Evolutionary conservation across 768 basidiomycete species (phyloP), one percentile per base, ranked within the genome.

Genomic region (Harrya chromipes): DNA sequence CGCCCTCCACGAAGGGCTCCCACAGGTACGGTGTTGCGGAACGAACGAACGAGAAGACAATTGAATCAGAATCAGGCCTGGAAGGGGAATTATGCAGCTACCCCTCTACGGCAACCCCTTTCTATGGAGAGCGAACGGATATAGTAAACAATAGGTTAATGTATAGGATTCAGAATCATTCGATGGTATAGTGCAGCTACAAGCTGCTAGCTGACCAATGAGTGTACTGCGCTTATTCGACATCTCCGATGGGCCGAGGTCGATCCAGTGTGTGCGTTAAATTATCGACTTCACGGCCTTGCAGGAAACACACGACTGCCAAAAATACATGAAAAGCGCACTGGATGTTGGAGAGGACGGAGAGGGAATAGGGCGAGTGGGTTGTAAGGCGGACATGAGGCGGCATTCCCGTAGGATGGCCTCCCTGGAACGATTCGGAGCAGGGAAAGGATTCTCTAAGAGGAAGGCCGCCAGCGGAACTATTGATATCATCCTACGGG

Each of bases 81-180:
- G 60, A 54, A 56, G 45, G 58, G 51, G 44, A 52, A 52, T 50
- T 36, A 57, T 58, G 51, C 42, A 52, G 49, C 41, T 49, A 17
- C 36, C 34, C 41, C 3, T 20, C 27, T 50, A 63, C 60, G 60
- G 44, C 46, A 54, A 50, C 49, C 61, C 52, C 48, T 61, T 60
- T 61, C 47, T 35, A 51, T 40, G 19, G 52, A 55, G 56, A 43
- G 1, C 2, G 16, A 9, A 48, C 61, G 50, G 41, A 62, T 63
- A 50, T 52, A 50, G 61, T 3, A 54, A 43, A 19, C 11, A 6
- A 35, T 9, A 45, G 40, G 19, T 27, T 27, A 27, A 27, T 14
- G 29, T 23, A 29, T 29, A 10, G 29, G 29, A 12, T 29, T 29
- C 29, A 29, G 12, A 12, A 6, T 6, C 6, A 29, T 10, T 27